Evolutionary conservation across 345 rosid genomes (phyloP).

Genomic region (Salix udensis): DNA sequence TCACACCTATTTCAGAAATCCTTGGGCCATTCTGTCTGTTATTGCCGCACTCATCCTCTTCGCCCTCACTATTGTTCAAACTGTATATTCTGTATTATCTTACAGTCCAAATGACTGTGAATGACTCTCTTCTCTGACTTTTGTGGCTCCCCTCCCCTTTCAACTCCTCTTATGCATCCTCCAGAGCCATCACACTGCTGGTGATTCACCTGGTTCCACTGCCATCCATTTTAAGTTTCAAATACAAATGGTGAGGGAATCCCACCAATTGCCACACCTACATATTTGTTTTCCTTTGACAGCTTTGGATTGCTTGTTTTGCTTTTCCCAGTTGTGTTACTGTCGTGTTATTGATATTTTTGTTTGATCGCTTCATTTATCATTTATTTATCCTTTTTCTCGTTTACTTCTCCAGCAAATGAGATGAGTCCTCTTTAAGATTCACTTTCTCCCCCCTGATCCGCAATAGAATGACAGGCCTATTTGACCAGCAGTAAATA

Average conservation of each 20-base stretch:
- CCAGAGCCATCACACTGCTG: not conserved
- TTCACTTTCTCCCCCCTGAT: not conserved
- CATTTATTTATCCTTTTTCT: not conserved
- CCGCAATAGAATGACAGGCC: not conserved
- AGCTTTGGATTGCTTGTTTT: not conserved
- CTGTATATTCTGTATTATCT: conserved; percentile 24
- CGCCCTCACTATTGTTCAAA: conserved; percentile 39
- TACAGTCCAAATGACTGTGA: not conserved
- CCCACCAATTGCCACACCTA: not conserved
- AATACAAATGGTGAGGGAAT: not conserved
- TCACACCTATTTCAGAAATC: conserved; percentile 44
- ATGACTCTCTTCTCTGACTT: not conserved
- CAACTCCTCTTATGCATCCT: not conserved
- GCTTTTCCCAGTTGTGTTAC: too few relatives aligned
- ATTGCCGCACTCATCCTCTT: conserved; percentile 43
- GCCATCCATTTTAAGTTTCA: too few relatives aligned
- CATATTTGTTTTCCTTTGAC: not conserved
- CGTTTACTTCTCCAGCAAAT: not conserved
- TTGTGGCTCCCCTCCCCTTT: not conserved
- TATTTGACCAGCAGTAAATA: not conserved
- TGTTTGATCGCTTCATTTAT: not conserved
- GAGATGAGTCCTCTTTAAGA: not conserved
- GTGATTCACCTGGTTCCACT: not conserved
- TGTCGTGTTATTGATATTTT: too few relatives aligned
- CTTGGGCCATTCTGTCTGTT: conserved; percentile 45